Percentiles rank a stretch among this genome's conserved stretches.
Evolutionary conservation across 2,329 filamentous ascomycete species (phyloP).

Genomic region (Apiospora malaysiana): DNA sequence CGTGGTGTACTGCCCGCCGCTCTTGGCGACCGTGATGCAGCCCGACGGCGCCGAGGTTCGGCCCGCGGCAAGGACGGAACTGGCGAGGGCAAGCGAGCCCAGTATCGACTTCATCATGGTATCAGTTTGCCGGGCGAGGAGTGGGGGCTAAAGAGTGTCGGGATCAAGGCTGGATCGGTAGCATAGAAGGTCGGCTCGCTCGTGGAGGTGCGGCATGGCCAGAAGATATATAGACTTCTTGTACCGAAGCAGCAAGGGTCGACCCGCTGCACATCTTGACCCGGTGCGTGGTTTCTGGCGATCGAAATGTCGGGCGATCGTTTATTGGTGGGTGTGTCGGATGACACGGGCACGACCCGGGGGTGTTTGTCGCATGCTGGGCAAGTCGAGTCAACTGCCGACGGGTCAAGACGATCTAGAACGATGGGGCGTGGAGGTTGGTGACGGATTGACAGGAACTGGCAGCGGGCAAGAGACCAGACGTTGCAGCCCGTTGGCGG

Average conservation of each 20-base stretch:
- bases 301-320: neutral
- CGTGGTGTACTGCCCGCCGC: constrained; percentile 41
- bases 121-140: neutral
- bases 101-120: constrained; percentile 29
- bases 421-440: constrained; percentile 3
- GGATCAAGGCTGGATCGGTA: neutral
- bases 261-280: neutral
- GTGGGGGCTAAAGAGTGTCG: neutral
- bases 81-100: constrained; percentile 27
- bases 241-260: neutral
- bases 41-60: constrained; percentile 51
- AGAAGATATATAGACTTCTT: neutral
- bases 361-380: neutral
- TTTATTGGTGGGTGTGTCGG: neutral
- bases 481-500: constrained; percentile 3
- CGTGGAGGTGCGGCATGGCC: neutral
- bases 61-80: constrained; percentile 36
- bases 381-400: neutral
- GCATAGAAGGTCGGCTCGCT: neutral
- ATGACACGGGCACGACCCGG: neutral
- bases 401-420: neutral
- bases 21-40: constrained; percentile 52
- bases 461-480: neutral
- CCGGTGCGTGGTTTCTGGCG: neutral
- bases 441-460: constrained; percentile 1